Evolutionary conservation across 345 rosid species (phyloP).

Genomic region (Theobroma cacao): DNA sequence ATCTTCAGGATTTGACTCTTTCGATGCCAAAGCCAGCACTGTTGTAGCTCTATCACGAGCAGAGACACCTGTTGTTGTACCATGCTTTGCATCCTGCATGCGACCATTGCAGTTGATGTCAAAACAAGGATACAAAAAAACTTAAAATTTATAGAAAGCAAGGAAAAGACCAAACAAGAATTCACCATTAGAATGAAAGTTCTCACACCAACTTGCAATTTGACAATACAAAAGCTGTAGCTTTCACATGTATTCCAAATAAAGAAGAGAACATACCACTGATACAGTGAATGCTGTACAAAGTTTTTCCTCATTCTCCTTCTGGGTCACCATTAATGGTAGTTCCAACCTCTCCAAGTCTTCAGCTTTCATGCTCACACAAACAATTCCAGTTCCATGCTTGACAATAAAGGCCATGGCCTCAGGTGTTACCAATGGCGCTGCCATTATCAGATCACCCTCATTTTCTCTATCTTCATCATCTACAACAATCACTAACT

Average conservation of each 20-base stretch:
- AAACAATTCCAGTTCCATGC: constrained; percentile 88
- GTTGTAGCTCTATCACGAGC: constrained; percentile 86
- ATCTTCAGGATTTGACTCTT: constrained; percentile 72
- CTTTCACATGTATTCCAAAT: background rate
- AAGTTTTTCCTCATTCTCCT: constrained; percentile 84
- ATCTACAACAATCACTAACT: constrained; percentile 86
- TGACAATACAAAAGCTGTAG: background rate
- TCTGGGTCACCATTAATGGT: constrained; percentile 77
- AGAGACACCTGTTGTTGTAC: constrained; percentile 90
- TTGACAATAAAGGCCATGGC: constrained; percentile 90
- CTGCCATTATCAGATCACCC: constrained; percentile 94
- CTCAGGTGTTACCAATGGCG: constrained; percentile 69
- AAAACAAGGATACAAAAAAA: background rate
- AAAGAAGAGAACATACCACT: constrained; percentile 49
- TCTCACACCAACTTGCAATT: background rate
- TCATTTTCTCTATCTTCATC: constrained; percentile 96
- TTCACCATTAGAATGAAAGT: background rate
- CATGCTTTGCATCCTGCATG: constrained; percentile 65
- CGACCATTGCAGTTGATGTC: background rate
- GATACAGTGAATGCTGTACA: constrained; percentile 84
- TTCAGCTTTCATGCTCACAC: constrained; percentile 80
- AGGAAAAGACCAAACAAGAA: background rate
- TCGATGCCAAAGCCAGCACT: constrained; percentile 61
- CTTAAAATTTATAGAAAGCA: background rate
- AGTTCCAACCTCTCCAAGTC: constrained; percentile 85